Conservation (phyloP, 805 yeast genomes). For the Metahyphopichia silvanorum region DNA sequence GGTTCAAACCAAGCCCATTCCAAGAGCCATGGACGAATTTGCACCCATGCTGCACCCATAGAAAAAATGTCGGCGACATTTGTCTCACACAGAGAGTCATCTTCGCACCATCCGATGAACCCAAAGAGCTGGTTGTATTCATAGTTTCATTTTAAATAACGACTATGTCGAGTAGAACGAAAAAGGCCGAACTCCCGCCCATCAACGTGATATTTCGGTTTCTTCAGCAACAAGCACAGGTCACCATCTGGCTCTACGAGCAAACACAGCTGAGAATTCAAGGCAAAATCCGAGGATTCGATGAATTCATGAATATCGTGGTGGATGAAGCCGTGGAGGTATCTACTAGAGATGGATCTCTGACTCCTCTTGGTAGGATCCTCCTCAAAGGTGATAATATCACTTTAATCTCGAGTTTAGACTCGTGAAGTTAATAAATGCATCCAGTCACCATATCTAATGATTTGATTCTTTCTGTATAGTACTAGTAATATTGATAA, state of each 20-base stretch:
- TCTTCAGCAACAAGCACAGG: slow-evolving; percentile 76
- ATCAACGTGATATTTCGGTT: slow-evolving; percentile 86
- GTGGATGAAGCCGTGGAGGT: slow-evolving; percentile 65
- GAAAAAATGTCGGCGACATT: no score
- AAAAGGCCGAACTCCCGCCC: slow-evolving; percentile 68
- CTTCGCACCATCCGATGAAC: no score
- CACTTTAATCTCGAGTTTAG: slow-evolving; percentile 57
- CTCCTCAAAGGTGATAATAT: slow-evolving; percentile 93
- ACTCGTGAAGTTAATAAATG: slow-evolving; percentile 19
- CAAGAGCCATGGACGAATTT: no score
- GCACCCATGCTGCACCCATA: no score
- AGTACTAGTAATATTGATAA: no score
- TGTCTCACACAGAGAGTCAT: no score
- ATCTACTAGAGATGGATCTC: slow-evolving; percentile 45
- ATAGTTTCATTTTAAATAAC: no score
- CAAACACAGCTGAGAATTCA: slow-evolving; percentile 74
- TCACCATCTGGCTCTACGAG: slow-evolving; percentile 86
- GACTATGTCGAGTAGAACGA: slow-evolving; percentile 8
- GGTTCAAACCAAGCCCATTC: no score
- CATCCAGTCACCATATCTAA: no score
- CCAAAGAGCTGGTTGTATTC: no score
- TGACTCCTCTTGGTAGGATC: slow-evolving; percentile 65
- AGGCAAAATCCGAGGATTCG: slow-evolving; percentile 89
- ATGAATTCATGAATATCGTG: slow-evolving; percentile 90
- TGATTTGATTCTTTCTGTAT: no score